Evolutionary conservation across 2,329 filamentous ascomycete species (phyloP), one percentile per base, ranked within the genome.

Genomic region (Raffaelea arxii): DNA sequence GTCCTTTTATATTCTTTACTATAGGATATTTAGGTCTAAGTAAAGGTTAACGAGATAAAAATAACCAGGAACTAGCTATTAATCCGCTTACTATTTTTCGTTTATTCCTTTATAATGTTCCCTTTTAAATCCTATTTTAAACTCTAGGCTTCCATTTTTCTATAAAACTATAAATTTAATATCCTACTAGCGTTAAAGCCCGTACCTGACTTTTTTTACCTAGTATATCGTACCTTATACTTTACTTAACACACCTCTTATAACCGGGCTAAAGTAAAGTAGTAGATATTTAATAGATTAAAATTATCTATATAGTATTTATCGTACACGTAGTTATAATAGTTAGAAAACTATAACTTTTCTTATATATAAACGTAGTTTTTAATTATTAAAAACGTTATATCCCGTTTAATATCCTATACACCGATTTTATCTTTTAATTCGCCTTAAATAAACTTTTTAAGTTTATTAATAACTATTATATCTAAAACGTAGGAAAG

Each of bases 61-160:
- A 3, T 43, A 14, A 44, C 16, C 24, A 43, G 21, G 4, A 14
- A 43, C 19, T 45, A 30, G 38, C 23, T 36, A 49, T 27, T 36
- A n/a, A n/a, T n/a, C n/a, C n/a, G n/a, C n/a, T 36, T 49, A 49
- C 27, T 49, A 18, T 43, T 46, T 49, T 11, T 49, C 12, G 27
- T 49, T 12, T 22, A 46, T 46, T 30, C 35, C 25, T 41, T 49
- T 49, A 30, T 6, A 44, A 19, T 46, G 18, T 44, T 44, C 22
- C n/a, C 41, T 49, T 46, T 46, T 46, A 22, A 49, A 41, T 41
- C 32, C 38, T 18, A 49, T 16, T 25, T 49, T 47, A 32, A 49
- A 44, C 41, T 47, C 37, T 21, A 44, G 36, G 25, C 44, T 25
- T n/a, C 40, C 35, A 22, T 49, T 16, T 36, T 46, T 49, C 25